phyloP scores from a whole-genome alignment of 345 rosid species.

The Melaleuca alternifolia region DNA sequence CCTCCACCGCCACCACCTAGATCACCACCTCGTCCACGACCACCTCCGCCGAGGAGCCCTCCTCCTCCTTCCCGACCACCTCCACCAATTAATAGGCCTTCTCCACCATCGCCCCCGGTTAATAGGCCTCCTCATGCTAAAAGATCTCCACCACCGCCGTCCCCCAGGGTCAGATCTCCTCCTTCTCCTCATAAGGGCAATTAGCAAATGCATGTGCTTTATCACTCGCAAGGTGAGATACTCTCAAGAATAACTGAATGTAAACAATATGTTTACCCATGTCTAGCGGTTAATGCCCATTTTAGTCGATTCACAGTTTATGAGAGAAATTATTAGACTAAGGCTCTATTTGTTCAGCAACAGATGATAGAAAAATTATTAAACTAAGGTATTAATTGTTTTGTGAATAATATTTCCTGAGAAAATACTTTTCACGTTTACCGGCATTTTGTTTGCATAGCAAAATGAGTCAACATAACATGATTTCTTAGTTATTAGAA shows the following conservation, averaged over 20 bases:
- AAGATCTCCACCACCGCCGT: too few species aligned
- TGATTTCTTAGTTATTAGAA: too few species aligned
- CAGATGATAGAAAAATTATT: background rate
- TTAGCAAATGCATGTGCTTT: background rate
- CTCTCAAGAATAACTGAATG: background rate
- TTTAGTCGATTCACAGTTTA: too few species aligned
- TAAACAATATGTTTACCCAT: background rate
- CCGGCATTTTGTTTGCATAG: too few species aligned
- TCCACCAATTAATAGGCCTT: background rate
- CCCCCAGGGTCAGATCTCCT: background rate
- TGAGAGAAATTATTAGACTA: too few species aligned
- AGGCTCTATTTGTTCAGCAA: background rate
- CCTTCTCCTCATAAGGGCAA: background rate
- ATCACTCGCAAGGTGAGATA: background rate
- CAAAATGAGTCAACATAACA: too few species aligned
- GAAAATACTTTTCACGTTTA: too few species aligned
- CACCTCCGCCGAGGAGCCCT: background rate
- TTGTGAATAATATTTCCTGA: too few species aligned
- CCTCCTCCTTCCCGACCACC: background rate
- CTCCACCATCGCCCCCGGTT: background rate
- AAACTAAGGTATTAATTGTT: too few species aligned
- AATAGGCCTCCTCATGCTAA: too few species aligned
- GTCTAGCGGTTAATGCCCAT: background rate
- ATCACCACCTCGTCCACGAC: background rate
- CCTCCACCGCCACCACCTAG: background rate